Conservation (phyloP, 495 filamentous ascomycete species). For the Parachaetomium inaequale region DNA sequence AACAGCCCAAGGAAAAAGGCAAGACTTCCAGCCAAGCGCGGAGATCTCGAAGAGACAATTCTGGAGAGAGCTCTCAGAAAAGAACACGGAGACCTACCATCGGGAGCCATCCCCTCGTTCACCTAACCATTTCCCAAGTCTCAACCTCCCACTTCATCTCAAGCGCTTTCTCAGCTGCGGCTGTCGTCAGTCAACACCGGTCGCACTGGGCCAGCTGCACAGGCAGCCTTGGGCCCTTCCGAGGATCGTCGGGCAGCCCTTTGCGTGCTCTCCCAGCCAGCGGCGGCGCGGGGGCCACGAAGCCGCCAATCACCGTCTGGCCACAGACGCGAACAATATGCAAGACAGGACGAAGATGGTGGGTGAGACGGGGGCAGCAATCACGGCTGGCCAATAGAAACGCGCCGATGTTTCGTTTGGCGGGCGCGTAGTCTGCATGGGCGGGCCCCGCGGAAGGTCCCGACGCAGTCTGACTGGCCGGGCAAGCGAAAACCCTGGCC, state of each 20-base stretch:
- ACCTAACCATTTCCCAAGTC: background rate
- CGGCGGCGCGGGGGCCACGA: slow-evolving; percentile 5
- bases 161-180: background rate
- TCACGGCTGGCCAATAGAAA: slow-evolving; percentile 13
- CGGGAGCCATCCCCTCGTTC: background rate
- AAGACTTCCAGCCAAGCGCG: no score
- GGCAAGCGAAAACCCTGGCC: slow-evolving; percentile 20
- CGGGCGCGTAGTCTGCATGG: slow-evolving; percentile 26
- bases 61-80: no score
- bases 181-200: background rate
- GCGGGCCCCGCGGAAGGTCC: slow-evolving; percentile 14
- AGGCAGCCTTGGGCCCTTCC: slow-evolving; percentile 4
- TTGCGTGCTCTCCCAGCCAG: background rate
- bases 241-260: slow-evolving; percentile 13
- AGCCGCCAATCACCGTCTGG: slow-evolving; percentile 7
- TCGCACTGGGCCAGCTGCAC: slow-evolving; percentile 15
- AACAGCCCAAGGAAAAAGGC: no score
- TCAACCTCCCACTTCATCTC: background rate
- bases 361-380: slow-evolving; percentile 9
- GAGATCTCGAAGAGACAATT: no score
- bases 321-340: slow-evolving; percentile 3
- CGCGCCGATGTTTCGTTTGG: slow-evolving; percentile 22
- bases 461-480: slow-evolving; percentile 19
- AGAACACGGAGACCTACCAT: background rate
- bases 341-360: slow-evolving; percentile 10